phyloP scores from a whole-genome alignment of 129 eudicot genomes.

The Artemisia annua region DNA sequence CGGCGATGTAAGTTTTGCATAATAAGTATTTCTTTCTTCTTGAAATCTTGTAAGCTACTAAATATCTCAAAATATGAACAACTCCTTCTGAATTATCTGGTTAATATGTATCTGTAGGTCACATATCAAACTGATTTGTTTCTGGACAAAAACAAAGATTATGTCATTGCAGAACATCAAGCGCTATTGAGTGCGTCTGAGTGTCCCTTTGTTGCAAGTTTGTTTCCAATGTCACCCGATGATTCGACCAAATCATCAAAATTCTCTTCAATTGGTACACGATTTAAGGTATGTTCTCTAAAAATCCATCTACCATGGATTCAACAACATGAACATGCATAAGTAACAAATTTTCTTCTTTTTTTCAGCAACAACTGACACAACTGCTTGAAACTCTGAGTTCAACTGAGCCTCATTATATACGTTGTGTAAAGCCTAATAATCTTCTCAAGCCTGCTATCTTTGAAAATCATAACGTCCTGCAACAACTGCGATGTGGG shows the following conservation, averaged over 20 bases:
- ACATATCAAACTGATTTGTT: slow-evolving; percentile 92
- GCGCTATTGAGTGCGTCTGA: slow-evolving; percentile 81
- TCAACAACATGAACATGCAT: slow-evolving; percentile 5
- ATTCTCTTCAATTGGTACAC: slow-evolving; percentile 93
- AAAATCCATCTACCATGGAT: neutral
- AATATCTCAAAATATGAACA: neutral
- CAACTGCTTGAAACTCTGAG: slow-evolving; percentile 91
- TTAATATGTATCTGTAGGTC: slow-evolving; percentile 53
- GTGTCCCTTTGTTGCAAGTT: slow-evolving; percentile 73
- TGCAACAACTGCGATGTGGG: slow-evolving; percentile 97
- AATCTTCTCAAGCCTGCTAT: slow-evolving; percentile 93
- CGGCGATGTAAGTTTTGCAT: slow-evolving; percentile 79
- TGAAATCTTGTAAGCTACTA: slow-evolving; percentile 4
- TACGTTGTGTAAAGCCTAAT: slow-evolving; percentile 99
- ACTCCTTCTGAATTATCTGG: neutral
- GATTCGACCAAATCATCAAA: slow-evolving; percentile 91
- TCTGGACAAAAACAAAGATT: slow-evolving; percentile 97
- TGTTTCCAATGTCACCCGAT: slow-evolving; percentile 74
- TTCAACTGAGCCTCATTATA: slow-evolving; percentile 96
- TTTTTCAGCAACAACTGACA: slow-evolving; percentile 88
- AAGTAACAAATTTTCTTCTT: neutral
- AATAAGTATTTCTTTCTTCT: neutral
- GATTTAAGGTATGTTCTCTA: slow-evolving; percentile 63
- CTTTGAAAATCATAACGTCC: slow-evolving; percentile 91
- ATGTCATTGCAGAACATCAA: slow-evolving; percentile 96